A percentile compares a stretch with the other conserved stretches of the same genome.
Evolutionary conservation across 805 yeast species (phyloP).

Genomic region (Wickerhamiella nectarea): DNA sequence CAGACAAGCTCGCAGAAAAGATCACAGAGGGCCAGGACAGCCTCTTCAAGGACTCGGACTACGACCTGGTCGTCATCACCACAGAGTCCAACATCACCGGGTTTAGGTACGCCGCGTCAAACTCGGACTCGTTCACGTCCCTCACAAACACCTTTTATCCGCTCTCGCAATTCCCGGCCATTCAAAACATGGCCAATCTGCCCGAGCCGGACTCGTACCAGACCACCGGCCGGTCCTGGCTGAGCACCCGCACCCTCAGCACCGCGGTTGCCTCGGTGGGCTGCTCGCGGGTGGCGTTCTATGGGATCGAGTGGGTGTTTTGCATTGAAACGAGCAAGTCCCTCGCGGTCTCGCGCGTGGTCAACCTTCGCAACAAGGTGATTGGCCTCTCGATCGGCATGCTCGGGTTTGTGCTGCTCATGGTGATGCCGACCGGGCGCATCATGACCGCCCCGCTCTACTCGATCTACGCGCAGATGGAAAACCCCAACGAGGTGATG

Average conservation of each 20-base stretch:
- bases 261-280: slow-evolving; percentile 17
- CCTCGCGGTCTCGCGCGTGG: slow-evolving; percentile 10
- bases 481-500: background rate
- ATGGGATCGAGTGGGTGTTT: slow-evolving; percentile 14
- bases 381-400: slow-evolving; percentile 17
- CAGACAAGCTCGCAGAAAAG: background rate
- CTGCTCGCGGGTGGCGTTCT: slow-evolving; percentile 11
- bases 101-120: slow-evolving; percentile 5
- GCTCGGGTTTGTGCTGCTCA: slow-evolving; percentile 11
- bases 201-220: background rate
- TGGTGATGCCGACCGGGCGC: slow-evolving; percentile 15
- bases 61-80: slow-evolving; percentile 1
- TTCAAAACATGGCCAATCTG: slow-evolving; percentile 7
- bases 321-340: slow-evolving; percentile 11
- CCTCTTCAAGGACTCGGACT: background rate
- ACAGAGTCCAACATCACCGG: background rate
- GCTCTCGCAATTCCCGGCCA: slow-evolving; percentile 14
- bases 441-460: slow-evolving; percentile 15
- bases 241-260: slow-evolving; percentile 12
- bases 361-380: slow-evolving; percentile 10
- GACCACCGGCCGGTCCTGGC: slow-evolving; percentile 11
- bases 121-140: background rate
- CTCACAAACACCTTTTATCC: slow-evolving; percentile 7
- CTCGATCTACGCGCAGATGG: slow-evolving; percentile 17
- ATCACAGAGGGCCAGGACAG: background rate